phyloP scores from a whole-genome alignment of 2,329 filamentous ascomycete species.

The Aspergillus ochraceus region DNA sequence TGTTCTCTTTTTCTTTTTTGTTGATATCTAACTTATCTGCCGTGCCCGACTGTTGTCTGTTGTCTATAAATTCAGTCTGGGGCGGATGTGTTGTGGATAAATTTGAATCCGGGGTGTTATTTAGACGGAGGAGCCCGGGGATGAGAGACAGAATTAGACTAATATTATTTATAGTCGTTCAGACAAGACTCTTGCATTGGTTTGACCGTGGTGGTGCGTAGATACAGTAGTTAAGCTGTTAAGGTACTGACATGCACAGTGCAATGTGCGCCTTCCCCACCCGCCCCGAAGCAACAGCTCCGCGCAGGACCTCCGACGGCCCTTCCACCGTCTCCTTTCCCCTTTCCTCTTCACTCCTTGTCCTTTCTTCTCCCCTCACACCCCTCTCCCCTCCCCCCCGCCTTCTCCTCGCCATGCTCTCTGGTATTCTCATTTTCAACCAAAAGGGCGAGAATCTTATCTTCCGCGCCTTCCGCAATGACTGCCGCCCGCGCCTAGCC shows the following conservation, averaged over 20 bases:
- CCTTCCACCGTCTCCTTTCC: conserved; percentile 1
- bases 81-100: conserved; percentile 5
- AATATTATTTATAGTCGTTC: background rate
- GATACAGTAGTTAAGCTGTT: too few relatives aligned
- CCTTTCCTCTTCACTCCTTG: conserved; percentile 7
- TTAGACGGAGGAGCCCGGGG: background rate
- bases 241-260: too few relatives aligned
- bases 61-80: conserved; percentile 5
- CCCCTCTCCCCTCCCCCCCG: conserved; percentile 10
- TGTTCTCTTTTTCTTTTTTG: background rate
- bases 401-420: conserved; percentile 69
- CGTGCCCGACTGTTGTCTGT: background rate
- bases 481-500: conserved; percentile 94
- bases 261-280: background rate
- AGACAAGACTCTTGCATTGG: conserved; percentile 1
- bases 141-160: background rate
- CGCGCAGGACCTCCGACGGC: conserved; percentile 3
- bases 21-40: conserved; percentile 1
- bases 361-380: conserved; percentile 1
- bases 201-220: background rate
- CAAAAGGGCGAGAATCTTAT: conserved; percentile 99
- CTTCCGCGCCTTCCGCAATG: conserved; percentile 97
- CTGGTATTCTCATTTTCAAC: conserved; percentile 96
- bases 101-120: background rate
- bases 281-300: background rate